These are phyloP conservation scores for Lactuca saligna DNA, from an alignment of 129 eudicot species.

Conservation along the genomic window DNA sequence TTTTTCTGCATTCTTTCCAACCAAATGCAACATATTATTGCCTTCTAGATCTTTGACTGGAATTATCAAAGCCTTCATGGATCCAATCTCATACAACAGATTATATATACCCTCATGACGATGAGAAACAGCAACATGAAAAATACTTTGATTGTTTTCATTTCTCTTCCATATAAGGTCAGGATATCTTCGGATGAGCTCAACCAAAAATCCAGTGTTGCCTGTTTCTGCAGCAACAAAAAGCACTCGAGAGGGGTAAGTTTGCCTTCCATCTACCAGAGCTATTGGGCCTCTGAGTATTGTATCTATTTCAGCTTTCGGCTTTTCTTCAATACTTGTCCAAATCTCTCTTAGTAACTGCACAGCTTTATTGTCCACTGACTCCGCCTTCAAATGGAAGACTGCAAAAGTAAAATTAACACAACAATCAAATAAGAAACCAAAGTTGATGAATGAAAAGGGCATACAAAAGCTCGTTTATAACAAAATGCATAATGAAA, in stretches of 20 bases:
- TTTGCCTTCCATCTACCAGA: too few species aligned
- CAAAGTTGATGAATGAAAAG: background rate
- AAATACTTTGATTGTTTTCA: conserved; percentile 13
- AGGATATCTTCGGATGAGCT: conserved; percentile 23
- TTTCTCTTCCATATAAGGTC: conserved; percentile 37
- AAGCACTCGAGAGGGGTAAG: conserved; percentile 11
- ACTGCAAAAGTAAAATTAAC: background rate
- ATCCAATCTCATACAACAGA: conserved; percentile 32
- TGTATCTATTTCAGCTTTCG: background rate
- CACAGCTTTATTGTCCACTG: background rate
- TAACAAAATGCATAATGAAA: background rate
- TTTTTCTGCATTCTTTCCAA: conserved; percentile 10
- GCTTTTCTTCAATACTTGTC: background rate
- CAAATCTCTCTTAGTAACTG: conserved; percentile 7
- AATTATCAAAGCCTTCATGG: conserved; percentile 18
- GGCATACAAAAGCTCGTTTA: too few species aligned
- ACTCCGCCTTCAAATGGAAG: background rate
- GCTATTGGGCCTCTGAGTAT: conserved; percentile 8
- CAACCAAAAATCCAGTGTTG: conserved; percentile 27
- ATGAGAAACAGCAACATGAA: conserved; percentile 33
- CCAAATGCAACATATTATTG: conserved; percentile 39
- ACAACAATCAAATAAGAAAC: background rate
- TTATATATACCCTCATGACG: conserved; percentile 34
- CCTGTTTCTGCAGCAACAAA: conserved; percentile 36
- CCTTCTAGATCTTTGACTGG: background rate